Conservation (phyloP, 23 red algal species). For the Agarophyton chilense region DNA sequence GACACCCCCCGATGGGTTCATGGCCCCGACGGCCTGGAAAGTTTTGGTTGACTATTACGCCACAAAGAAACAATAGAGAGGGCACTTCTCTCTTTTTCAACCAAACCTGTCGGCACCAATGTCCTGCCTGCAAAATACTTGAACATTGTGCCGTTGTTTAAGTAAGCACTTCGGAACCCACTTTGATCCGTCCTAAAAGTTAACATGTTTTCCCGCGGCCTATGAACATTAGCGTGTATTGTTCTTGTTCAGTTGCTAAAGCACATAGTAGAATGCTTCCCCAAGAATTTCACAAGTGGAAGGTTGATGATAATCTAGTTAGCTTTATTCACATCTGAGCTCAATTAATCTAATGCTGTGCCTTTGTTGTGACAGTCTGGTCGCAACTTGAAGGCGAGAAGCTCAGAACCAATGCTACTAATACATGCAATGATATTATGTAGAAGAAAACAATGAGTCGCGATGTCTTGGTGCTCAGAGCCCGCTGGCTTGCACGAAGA, state of each 20-base stretch:
- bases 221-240: no score
- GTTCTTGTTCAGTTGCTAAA: no score
- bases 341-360: conserved; percentile 47
- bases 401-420: conserved; percentile 78
- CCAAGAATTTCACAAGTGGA: neutral
- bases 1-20: conserved; percentile 93
- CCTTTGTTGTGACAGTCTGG: conserved; percentile 64
- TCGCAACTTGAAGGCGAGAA: conserved; percentile 40
- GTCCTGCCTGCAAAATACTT: neutral
- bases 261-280: neutral
- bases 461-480: conserved; percentile 56
- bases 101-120: neutral
- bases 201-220: neutral
- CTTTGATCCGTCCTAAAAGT: neutral
- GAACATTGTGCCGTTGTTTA: no score
- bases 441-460: conserved; percentile 81
- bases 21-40: conserved; percentile 94
- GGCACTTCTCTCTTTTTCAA: neutral
- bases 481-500: conserved; percentile 65
- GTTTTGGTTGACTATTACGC: conserved; percentile 94
- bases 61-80: conserved; percentile 45
- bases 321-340: conserved; percentile 8
- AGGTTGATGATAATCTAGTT: neutral
- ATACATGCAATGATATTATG: conserved; percentile 73
- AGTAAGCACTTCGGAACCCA: no score